Base-by-base conservation (phyloP, 2,329 filamentous ascomycete species). In the Fusarium multiceps region DNA sequence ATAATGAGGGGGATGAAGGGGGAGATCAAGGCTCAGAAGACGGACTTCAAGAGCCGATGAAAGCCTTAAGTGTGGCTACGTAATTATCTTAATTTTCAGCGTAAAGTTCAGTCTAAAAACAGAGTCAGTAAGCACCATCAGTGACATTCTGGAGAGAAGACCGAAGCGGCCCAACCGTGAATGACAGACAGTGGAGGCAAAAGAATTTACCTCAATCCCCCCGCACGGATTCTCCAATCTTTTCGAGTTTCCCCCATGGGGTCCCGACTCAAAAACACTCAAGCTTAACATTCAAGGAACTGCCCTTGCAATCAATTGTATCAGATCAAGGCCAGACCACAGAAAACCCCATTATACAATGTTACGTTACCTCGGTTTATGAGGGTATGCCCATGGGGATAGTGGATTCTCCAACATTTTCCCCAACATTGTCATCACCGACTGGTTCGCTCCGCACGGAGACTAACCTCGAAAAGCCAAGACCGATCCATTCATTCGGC, bases 1-100 rank as follows among this genome's bases (percentile, higher is more conserved):
- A 37, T 69, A 13, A 48, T 51, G 4, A 59, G 47, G 30, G 61
- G 61, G 6, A 37, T 70, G 6, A 69, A 70, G 41, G 43, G 37
- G 12, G 55, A 54, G 2, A 56, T 63, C 5, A 58, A 51, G 43
- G 27, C 14, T 14, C 56, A 54, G 7, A 66, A 66, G 34, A 42
- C 41, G 2, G 45, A 64, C n/a, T 11, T 64, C 16, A 64, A 46
- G 25, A 42, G 25, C 32, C 49, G 54, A 40, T 30, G 18, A 55
- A 49, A 55, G 28, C 37, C 37, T 34, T 7, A 5, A 4, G 9
- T 32, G 7, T 4, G 6, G n/a, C 21, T 27, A n/a, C 27, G 28
- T 55, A 37, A 21, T 27, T 6, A 1, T 12, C 25, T n/a, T 16
- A 11, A 47, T 28, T 12, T 21, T 28, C 18, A 37, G 34, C 34